Evolutionary conservation across 73 alveolate genomes (phyloP), one percentile per base, ranked within the genome.

Genomic region (Symbiodinium natans): DNA sequence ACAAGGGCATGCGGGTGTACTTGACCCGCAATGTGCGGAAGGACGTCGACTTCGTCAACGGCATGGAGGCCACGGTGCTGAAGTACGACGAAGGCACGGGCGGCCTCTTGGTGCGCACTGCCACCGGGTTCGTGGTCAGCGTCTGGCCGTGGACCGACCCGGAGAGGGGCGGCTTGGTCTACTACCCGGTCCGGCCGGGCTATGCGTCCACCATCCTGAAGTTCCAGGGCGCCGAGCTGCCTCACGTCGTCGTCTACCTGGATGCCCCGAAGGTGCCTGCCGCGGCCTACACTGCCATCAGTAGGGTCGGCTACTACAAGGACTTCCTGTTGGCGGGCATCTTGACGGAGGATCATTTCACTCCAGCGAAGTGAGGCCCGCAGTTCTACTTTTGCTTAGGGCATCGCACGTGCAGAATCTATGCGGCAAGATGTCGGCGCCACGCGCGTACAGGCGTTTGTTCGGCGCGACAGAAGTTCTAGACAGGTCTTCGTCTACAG

Each of bases 241-340:
- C 15, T 2, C 93, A 85, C 36, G 82, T 85, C 83, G 48, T 82
- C 1, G 82, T 31, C n/a, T 33, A 40, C 82, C 17, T 85, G 59
- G 93, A 85, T 36, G 82, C 83, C 1, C 31, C 71, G 36, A 34
- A 34, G 7, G 84, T 86, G 0, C 94, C 94, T 0, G 94, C 84
- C 29, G 94, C 94, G 0, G 94, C 94, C 56, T 86, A 86, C 94
- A 86, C 94, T 2, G 94, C 71, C 10, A 10, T 86, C 31, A 86
- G 84, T 84, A 52, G 94, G 1, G 94, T 86, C 25, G 7, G 56
- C 85, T 25, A 29, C 31, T 40, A 40, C 27, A 59, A 17, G 31
- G 83, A 59, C 39, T 4, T 54, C 13, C 68, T 86, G 38, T 4
- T 86, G 40, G 94, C 84, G 3, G 94, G 94, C 39, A 39, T 34